These are phyloP conservation scores for Globisporangium spiculum DNA, from an alignment of 352 stramenopile species.

Conservation along the genomic window DNA sequence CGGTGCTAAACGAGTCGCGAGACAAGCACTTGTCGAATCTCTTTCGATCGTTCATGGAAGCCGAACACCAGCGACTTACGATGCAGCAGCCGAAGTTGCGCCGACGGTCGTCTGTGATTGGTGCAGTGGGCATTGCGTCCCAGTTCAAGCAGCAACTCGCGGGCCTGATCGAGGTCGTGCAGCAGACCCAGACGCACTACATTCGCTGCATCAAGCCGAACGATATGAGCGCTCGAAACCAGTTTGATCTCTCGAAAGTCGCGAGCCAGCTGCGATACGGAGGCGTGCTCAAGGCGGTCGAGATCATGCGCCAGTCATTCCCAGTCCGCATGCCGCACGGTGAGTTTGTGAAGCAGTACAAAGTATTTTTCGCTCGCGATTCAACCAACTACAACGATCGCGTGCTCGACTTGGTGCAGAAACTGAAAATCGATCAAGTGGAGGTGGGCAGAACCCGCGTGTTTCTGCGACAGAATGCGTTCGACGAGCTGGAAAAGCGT, in stretches of 20 bases:
- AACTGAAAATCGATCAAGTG: conserved; percentile 37
- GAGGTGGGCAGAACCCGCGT: conserved; percentile 68
- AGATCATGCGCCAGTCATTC: conserved; percentile 84
- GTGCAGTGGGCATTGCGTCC: conserved; percentile 77
- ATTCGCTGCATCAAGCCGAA: conserved; percentile 99
- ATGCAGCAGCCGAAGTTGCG: conserved; percentile 49
- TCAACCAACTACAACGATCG: conserved; percentile 15
- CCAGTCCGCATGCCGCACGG: conserved; percentile 72
- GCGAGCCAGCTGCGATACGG: conserved; percentile 79
- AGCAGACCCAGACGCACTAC: conserved; percentile 96
- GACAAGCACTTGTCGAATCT: conserved; percentile 50
- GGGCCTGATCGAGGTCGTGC: conserved; percentile 91
- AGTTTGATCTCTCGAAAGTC: conserved; percentile 87
- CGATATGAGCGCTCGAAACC: conserved; percentile 84
- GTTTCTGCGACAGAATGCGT: conserved; percentile 62
- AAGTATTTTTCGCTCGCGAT: conserved; percentile 20
- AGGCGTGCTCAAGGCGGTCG: conserved; percentile 79
- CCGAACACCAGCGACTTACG: conserved; percentile 26
- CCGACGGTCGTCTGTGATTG: conserved; percentile 67
- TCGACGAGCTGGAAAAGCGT: conserved; percentile 57
- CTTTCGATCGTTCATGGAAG: conserved; percentile 75
- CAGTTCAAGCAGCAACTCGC: conserved; percentile 94
- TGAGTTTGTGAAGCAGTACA: conserved; percentile 65
- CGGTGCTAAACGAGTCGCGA: conserved; percentile 59
- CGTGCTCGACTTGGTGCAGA: conserved; percentile 31